Base-by-base conservation (phyloP, 176 grass and related monocot genomes). In the Coix lacrymajobi region DNA sequence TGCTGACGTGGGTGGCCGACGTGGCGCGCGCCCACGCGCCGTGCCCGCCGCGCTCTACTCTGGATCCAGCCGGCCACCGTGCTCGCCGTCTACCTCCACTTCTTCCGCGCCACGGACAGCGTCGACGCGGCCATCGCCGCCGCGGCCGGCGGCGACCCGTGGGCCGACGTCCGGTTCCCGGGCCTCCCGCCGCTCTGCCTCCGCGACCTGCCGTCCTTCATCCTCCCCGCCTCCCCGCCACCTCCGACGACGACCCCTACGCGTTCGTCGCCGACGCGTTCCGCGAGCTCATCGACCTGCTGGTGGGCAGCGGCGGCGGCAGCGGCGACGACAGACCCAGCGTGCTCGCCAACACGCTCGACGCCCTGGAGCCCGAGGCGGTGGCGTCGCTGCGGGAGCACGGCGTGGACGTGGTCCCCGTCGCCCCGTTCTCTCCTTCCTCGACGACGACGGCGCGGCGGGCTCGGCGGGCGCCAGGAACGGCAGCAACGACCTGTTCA, bases 271-370 rank as follows among this genome's bases (percentile, higher is more conserved):
- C 74, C 64, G 34, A 34, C 43, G 1, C 17, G 32, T 77, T 88
- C 84, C 75, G 75, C 26, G 65, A 82, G 19, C 62, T 88, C 56
- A 14, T 96, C 69, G 83, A 75, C 19, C 37, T 0, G 12, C 66
- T 92, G 44, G 48, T n/a, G n/a, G n/a, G 4, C 17, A 6, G 38
- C 24, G 8, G 41, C 24, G 87, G 60, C 2, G 61, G 4, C 17
- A 6, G 38, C 24, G 8, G 41, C 24, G 87, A 66, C 2, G 61
- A 62, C 56, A 81, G 72, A 12, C 83, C 84, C 10, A 83, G 66
- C 60, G 68, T 97, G 41, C 82, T 94, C 73, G 79, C 77, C 54
- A 97, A 97, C 83, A 90, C 94, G 26, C 92, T 88, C 58, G 87
- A 97, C 1, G 85, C 78, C 32, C 44, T 94, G 52, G 94, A 97